phyloP scores from a whole-genome alignment of 768 basidiomycete species.

The Lactarius pseudohatsudake region DNA sequence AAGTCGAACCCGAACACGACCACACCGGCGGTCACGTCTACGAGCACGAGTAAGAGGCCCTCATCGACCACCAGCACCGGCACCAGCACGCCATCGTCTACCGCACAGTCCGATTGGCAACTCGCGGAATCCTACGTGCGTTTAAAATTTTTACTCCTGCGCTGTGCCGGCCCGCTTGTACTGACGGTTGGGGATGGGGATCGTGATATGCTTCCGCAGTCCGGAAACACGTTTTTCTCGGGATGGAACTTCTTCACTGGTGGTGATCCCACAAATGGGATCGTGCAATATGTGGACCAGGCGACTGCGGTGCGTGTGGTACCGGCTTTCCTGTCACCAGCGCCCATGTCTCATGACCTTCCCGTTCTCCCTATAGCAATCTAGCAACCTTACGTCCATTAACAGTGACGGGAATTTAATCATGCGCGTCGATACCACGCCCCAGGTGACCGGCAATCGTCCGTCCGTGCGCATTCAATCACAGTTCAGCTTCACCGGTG shows the following conservation, averaged over 20 bases:
- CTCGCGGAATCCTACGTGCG: slow-evolving; percentile 58
- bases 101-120: slow-evolving; percentile 41
- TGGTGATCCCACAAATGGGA: slow-evolving; percentile 76
- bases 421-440: slow-evolving; percentile 88
- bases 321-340: background rate
- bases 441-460: slow-evolving; percentile 63
- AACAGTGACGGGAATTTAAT: slow-evolving; percentile 74
- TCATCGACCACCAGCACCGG: slow-evolving; percentile 32
- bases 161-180: background rate
- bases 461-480: slow-evolving; percentile 79
- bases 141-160: slow-evolving; percentile 26
- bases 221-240: slow-evolving; percentile 75
- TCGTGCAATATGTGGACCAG: slow-evolving; percentile 65
- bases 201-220: slow-evolving; percentile 36
- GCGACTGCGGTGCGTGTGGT: slow-evolving; percentile 49
- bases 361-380: slow-evolving; percentile 39
- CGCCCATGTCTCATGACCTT: slow-evolving; percentile 16
- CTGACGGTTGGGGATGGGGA: background rate
- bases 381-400: slow-evolving; percentile 60
- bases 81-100: slow-evolving; percentile 20
- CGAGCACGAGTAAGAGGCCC: slow-evolving; percentile 20
- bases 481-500: slow-evolving; percentile 56
- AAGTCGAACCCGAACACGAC: background rate
- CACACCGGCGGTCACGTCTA: background rate
- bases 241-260: slow-evolving; percentile 73